Evolutionary conservation across 768 basidiomycete species (phyloP), one percentile per base, ranked within the genome.

Genomic region (Tricholoma flavovirens): DNA sequence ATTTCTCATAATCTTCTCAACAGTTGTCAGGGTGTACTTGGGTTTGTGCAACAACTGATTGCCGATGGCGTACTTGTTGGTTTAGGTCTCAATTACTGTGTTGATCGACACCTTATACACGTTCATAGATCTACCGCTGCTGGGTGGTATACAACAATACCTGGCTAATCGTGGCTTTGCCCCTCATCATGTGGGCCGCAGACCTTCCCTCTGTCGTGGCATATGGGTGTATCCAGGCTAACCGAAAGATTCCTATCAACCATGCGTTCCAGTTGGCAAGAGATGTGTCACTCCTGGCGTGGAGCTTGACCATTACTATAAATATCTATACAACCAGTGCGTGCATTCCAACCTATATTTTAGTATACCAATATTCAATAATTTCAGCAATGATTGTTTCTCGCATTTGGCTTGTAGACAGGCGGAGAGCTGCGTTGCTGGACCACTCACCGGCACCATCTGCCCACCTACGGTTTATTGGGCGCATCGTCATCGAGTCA

Each of bases 71-170:
- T 15, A 17, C 8, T 53, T 1, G 52, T 53, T 42, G 17, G 52
- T 42, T 19, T 14, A 53, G 10, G 8, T 17, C 24, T 29, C 14
- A 5, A 1, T 29, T n/a, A 17, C 12, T 11, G 10, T 3, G 10
- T 29, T 38, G 24, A 15, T 11, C 22, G n/a, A 2, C 12, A 1
- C 9, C 15, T 53, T 11, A 53, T 17, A 17, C n/a, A 12, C 26
- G 3, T 26, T 2, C 5, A 5, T 26, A 66, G 66, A 63, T 63
- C 19, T 62, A 62, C 42, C 59, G 66, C 10, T 62, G 61, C 49
- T 67, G 64, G 62, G 51, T 61, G 21, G 30, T 64, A 15, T 67
- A 58, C 48, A 22, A 30, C 6, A 60, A 56, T 32, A 61, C 58
- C n/a, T 19, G 19, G 17, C 53, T 36, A 7, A 51, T 56, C 12